Base-by-base conservation (phyloP, 306 rosid species). In the Vicia villosa region DNA sequence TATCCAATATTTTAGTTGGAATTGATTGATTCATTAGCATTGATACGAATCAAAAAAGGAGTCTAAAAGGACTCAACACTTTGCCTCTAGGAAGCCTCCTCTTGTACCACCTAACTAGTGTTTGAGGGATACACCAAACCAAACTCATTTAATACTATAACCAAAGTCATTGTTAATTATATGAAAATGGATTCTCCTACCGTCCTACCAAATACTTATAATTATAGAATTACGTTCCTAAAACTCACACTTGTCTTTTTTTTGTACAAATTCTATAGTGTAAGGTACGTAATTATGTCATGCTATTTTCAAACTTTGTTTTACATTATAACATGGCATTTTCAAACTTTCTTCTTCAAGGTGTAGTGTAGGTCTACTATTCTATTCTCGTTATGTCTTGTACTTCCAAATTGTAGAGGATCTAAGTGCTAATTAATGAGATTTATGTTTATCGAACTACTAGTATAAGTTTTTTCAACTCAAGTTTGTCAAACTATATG, bases 111-210 rank as follows among this genome's bases (percentile, higher is more conserved):
- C 83, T 41, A 67, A 57, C 79, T 43, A 34, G 38, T 34, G 21
- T 64, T n/a, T 76, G 84, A 83, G 72, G 54, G 84, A 22, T 72
- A 76, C 82, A 49, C 68, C 9, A 63, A 60, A 83, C 87, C 87
- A 76, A 68, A 73, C 72, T 82, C 80, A 70, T 69, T 82, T 58
- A 74, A 78, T 78, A 77, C 51, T 36, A 42, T 62, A 38, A 58
- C 63, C 46, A 70, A 75, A 70, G 59, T 51, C 56, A 49, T 66
- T 61, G 72, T 66, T 59, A 71, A 76, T 66, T 58, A 60, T 42
- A 55, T 16, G 51, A 59, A 66, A 70, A 63, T 46, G 69, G 63
- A 74, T 30, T 45, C 52, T 38, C 62, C 38, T 74, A 59, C 49
- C 30, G 66, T 45, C 74, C 70, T 38, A 36, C 47, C 68, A 20